Evolutionary conservation across 129 eudicot species (phyloP).

Genomic region (Pittosporum tobira): DNA sequence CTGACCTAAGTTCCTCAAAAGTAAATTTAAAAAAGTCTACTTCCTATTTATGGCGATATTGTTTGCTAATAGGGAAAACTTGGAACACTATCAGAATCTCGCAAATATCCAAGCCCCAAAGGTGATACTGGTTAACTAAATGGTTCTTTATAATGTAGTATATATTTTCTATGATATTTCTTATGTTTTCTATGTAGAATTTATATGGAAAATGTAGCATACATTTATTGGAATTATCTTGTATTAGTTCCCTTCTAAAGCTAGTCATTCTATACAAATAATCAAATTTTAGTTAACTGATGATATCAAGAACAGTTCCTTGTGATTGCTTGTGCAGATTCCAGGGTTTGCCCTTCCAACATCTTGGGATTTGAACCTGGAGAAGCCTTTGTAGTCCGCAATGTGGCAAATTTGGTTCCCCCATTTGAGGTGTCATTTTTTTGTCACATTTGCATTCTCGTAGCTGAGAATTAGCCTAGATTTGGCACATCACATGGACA

Average conservation of each 20-base stretch:
- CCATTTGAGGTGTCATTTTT: slow-evolving; percentile 54
- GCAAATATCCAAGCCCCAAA: slow-evolving; percentile 74
- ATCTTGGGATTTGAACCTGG: slow-evolving; percentile 91
- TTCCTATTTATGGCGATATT: slow-evolving; percentile 4
- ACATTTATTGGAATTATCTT: not conserved
- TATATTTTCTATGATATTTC: not conserved
- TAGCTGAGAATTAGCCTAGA: not conserved
- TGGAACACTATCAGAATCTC: slow-evolving; percentile 59
- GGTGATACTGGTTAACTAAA: slow-evolving; percentile 26
- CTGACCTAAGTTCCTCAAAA: not conserved
- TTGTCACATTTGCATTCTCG: not conserved
- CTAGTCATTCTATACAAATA: not conserved
- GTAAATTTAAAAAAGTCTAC: not conserved
- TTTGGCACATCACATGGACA: not conserved
- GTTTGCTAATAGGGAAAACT: slow-evolving; percentile 50
- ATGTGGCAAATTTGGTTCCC: slow-evolving; percentile 88
- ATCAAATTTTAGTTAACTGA: slow-evolving; percentile 22
- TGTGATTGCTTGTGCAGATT: slow-evolving; percentile 97
- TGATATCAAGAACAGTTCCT: slow-evolving; percentile 55
- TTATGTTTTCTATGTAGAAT: not conserved
- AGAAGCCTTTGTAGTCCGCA: slow-evolving; percentile 81
- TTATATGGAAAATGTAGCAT: not conserved
- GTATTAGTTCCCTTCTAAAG: not conserved
- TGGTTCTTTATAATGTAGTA: not conserved
- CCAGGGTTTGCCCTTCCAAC: slow-evolving; percentile 87